A percentile compares a stretch with the other conserved stretches of the same genome.
These are phyloP conservation scores for Cucumis cinereus DNA, from an alignment of 306 rosid genomes.

Conservation along the genomic window DNA sequence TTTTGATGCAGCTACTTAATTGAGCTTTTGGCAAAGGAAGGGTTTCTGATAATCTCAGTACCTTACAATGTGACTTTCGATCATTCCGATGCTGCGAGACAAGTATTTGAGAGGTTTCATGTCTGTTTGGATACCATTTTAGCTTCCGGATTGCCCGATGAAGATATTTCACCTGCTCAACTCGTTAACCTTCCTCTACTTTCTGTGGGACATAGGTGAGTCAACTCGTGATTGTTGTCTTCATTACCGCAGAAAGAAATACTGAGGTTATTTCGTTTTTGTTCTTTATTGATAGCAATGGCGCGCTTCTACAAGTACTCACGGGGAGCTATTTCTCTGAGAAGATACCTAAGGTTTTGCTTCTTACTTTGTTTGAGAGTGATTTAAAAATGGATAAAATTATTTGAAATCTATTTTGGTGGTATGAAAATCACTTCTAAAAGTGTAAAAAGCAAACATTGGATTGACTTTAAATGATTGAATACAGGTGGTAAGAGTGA, in stretches of 20 bases:
- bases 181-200: conserved; percentile 58
- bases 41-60: conserved; percentile 61
- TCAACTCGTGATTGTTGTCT: neutral
- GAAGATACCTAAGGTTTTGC: conserved; percentile 34
- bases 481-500: neutral
- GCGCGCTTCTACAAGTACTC: conserved; percentile 43
- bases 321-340: conserved; percentile 39
- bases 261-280: neutral
- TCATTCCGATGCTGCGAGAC: conserved; percentile 58
- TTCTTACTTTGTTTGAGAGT: neutral
- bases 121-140: conserved; percentile 50
- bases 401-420: no score
- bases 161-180: conserved; percentile 48
- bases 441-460: no score
- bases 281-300: conserved; percentile 25
- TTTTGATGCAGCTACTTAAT: conserved; percentile 44
- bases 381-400: no score
- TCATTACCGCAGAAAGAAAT: neutral
- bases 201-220: conserved; percentile 84
- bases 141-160: conserved; percentile 55
- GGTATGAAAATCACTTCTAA: no score
- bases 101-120: conserved; percentile 69
- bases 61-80: conserved; percentile 91
- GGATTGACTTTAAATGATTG: no score
- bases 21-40: conserved; percentile 64